Conservation (phyloP, 2,329 filamentous ascomycete genomes). For the Aspergillus japonicus region DNA sequence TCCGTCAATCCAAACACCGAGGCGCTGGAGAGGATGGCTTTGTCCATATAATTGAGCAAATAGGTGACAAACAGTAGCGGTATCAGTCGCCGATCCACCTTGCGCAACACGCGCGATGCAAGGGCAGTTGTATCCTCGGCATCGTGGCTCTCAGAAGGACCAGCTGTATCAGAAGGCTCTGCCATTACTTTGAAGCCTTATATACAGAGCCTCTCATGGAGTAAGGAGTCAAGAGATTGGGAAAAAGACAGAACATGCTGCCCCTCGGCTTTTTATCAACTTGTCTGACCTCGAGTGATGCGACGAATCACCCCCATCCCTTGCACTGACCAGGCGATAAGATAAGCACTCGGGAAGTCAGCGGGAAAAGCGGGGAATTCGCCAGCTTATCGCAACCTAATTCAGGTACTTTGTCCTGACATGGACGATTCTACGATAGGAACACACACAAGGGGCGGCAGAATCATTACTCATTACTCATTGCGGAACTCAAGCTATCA, state of each 20-base stretch:
- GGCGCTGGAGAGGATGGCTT: constrained; percentile 57
- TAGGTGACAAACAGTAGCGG: constrained; percentile 59
- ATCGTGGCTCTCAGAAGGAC: neutral
- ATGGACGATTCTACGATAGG: too few species aligned
- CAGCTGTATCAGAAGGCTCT: neutral
- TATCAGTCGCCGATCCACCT: constrained; percentile 58
- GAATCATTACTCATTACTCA: too few species aligned
- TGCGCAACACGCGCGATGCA: constrained; percentile 42
- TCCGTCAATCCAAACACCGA: constrained; percentile 57
- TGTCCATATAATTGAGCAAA: constrained; percentile 63
- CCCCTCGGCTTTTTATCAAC: neutral
- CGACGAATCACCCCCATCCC: neutral
- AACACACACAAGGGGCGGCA: too few species aligned
- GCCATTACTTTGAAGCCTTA: neutral
- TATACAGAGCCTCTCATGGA: neutral
- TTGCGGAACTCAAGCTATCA: neutral
- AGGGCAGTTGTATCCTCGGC: neutral
- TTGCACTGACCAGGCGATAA: neutral
- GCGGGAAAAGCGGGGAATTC: neutral
- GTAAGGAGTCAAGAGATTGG: too few species aligned
- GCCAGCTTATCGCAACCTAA: neutral
- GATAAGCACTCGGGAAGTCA: neutral
- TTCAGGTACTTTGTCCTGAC: too few species aligned
- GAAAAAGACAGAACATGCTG: neutral
- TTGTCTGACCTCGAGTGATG: neutral